Conservation (phyloP, 805 yeast genomes). For the Teunomyces barrocoloradensis region DNA sequence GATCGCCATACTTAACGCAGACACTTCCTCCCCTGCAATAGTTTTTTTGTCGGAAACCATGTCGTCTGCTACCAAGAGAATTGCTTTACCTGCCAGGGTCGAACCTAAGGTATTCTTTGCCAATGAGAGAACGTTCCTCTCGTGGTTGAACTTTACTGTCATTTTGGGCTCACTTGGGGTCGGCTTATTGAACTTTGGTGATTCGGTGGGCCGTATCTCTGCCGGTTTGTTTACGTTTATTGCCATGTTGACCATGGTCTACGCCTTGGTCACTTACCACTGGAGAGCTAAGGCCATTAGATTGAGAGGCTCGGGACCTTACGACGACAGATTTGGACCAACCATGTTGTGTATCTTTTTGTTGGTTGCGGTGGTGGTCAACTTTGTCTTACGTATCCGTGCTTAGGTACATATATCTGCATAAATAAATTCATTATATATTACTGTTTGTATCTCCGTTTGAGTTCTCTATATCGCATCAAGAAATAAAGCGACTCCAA, state of each 20-base stretch:
- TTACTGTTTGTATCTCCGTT: constrained; percentile 32
- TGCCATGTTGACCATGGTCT: constrained; percentile 97
- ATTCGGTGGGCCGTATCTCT: constrained; percentile 83
- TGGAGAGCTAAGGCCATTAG: constrained; percentile 99
- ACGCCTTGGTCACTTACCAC: constrained; percentile 93
- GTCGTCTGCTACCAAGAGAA: constrained; percentile 62
- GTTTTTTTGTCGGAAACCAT: constrained; percentile 11
- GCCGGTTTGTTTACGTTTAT: constrained; percentile 94
- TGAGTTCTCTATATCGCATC: constrained; percentile 28
- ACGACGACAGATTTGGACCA: constrained; percentile 98
- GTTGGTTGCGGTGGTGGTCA: constrained; percentile 88
- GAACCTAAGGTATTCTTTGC: constrained; percentile 99
- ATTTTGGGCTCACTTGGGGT: constrained; percentile 95
- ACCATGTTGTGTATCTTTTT: constrained; percentile 94
- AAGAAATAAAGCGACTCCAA: constrained; percentile 33
- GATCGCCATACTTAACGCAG: not conserved
- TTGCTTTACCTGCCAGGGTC: constrained; percentile 95
- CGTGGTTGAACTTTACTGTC: constrained; percentile 99
- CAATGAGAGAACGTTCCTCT: constrained; percentile 95
- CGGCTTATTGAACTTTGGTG: constrained; percentile 95
- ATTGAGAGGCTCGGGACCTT: constrained; percentile 98
- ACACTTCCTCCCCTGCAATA: not conserved
- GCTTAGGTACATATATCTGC: constrained; percentile 29
- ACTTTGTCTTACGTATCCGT: constrained; percentile 79
- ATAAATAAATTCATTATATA: not conserved